phyloP scores from a whole-genome alignment of 257 asterid genomes.

The Solanum ossicruentum region DNA sequence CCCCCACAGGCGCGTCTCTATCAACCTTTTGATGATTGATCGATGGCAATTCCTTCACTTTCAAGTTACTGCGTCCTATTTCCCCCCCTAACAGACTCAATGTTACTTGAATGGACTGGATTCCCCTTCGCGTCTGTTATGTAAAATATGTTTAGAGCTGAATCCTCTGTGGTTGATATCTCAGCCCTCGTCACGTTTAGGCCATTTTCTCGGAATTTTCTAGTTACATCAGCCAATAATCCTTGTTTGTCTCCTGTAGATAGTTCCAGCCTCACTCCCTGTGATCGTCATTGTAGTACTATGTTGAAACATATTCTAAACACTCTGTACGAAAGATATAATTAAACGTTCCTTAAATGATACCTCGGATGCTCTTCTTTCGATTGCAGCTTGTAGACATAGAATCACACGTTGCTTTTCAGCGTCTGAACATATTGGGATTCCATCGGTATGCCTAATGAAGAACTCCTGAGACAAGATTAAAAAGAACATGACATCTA shows the following conservation, averaged over 20 bases:
- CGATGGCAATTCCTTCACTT: constrained; percentile 63
- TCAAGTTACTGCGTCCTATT: constrained; percentile 56
- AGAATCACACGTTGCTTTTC: constrained; percentile 80
- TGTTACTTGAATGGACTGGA: constrained; percentile 39
- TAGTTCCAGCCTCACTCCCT: constrained; percentile 91
- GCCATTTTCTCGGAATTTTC: constrained; percentile 90
- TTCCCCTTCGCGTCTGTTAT: constrained; percentile 65
- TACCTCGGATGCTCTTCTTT: constrained; percentile 59
- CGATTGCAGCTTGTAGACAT: constrained; percentile 55
- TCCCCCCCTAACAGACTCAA: constrained; percentile 53
- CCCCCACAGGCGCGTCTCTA: constrained; percentile 14
- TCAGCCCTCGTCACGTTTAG: constrained; percentile 75
- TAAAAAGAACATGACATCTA: not conserved
- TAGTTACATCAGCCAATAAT: constrained; percentile 63
- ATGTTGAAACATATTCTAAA: not conserved
- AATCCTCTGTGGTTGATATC: constrained; percentile 50
- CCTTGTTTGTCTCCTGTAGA: constrained; percentile 49
- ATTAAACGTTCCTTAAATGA: not conserved
- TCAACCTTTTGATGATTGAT: constrained; percentile 33
- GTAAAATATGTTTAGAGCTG: constrained; percentile 50
- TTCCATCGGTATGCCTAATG: constrained; percentile 68
- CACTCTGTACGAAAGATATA: not conserved
- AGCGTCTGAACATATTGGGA: constrained; percentile 67
- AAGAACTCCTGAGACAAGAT: constrained; percentile 62
- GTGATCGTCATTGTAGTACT: not conserved